Evolutionary conservation across 2,329 filamentous ascomycete genomes (phyloP), one percentile per base, ranked within the genome.

Genomic region (Rugonectria rugulosa): DNA sequence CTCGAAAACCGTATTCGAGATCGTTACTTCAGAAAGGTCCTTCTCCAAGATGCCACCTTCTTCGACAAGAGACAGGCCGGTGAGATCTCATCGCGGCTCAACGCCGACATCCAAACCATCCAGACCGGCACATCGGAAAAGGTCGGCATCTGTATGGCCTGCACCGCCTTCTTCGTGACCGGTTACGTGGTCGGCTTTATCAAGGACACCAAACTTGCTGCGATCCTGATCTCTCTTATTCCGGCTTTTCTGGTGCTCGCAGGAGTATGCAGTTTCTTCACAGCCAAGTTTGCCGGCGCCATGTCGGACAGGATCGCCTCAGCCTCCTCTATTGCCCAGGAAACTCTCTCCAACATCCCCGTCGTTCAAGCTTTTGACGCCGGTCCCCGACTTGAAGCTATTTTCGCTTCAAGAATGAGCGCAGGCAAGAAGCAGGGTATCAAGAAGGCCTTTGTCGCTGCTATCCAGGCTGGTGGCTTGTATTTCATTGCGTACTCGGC

Each of bases 51-150:
- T 52, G 80, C 85, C 1, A 75, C 83, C 12, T 89, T 84, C 68
- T 88, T 89, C 66, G 87, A 89, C 63, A 79, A 79, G 12, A 76
- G 87, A 9, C 81, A 84, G 41, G 79, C 85, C 1, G 87, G 86
- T 14, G 84, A 89, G 68, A 81, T 89, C 11, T 80, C 84, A 2
- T 83, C 84, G 8, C 79, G 87, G 15, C 79, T 91, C 37, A 86
- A 86, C 65, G 79, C 79, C 49, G 87, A 90, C 63, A 87, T 90
- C 27, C 82, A 87, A 55, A 81, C 83, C 1, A 84, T 91, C 46
- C 87, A 88, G 64, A 81, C 82, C 0, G 88, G 88, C 12, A 89
- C 87, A 0, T 87, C 84, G 2, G 88, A 90, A 70, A 91, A 91
- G 69, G 87, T 89, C 14, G 87, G 87, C 46, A 82, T 89, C 27